phyloP scores from a whole-genome alignment of 495 filamentous ascomycete species.

The Neurospora tetraspora region DNA sequence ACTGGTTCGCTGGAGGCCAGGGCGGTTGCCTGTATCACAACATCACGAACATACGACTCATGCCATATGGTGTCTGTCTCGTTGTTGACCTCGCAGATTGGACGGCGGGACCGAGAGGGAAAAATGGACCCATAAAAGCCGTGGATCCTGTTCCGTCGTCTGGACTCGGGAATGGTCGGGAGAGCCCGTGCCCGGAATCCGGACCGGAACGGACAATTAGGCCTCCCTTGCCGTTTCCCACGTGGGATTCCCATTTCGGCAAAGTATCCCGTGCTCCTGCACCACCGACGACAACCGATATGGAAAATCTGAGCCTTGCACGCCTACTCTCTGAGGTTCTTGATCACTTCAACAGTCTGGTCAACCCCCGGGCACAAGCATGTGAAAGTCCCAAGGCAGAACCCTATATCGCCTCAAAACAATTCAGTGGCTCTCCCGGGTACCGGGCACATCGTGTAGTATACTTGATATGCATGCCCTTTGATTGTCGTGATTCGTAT shows the following conservation, averaged over 20 bases:
- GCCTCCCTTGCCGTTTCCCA: background rate
- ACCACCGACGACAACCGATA: background rate
- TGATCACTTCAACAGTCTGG: background rate
- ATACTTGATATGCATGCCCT: background rate
- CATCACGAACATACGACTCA: background rate
- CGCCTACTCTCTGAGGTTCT: background rate
- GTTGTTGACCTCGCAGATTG: background rate
- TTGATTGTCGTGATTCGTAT: background rate
- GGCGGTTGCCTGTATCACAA: background rate
- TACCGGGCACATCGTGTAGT: background rate
- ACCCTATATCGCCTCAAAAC: background rate
- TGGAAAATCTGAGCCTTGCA: no score
- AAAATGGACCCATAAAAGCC: background rate
- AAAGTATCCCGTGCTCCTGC: background rate
- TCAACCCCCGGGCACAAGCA: background rate
- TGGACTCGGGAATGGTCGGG: background rate
- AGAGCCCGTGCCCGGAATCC: background rate
- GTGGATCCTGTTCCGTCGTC: background rate
- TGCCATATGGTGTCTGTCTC: background rate
- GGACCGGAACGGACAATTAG: background rate
- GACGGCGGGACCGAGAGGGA: background rate
- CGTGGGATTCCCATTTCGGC: background rate
- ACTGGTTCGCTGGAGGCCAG: background rate
- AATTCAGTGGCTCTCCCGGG: background rate
- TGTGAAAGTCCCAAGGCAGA: background rate